A percentile compares a stretch with the other conserved stretches of the same genome.
phyloP scores from a whole-genome alignment of 164 flowering plant genomes.

The Liquidambar formosana region DNA sequence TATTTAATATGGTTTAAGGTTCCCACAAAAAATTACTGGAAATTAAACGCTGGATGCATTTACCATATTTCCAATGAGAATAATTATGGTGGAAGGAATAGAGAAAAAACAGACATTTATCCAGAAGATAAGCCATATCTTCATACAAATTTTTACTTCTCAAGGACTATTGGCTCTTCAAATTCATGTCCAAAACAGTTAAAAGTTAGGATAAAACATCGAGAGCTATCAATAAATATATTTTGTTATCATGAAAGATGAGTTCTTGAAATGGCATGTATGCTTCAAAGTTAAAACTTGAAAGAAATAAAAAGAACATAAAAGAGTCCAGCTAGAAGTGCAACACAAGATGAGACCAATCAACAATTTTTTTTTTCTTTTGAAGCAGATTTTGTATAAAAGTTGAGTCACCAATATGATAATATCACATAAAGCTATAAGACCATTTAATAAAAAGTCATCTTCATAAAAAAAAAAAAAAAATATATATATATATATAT shows the following conservation, averaged over 20 bases:
- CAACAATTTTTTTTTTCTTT: background rate
- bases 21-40: too few species aligned
- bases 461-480: too few species aligned
- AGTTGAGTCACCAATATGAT: background rate
- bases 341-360: background rate
- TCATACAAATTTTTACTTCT: background rate
- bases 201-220: background rate
- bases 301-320: too few species aligned
- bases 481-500: too few species aligned
- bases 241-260: background rate
- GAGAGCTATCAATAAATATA: background rate
- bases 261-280: background rate
- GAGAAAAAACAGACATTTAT: too few species aligned
- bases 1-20: too few species aligned
- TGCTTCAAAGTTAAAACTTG: background rate
- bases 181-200: background rate
- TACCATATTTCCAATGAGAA: too few species aligned
- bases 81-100: too few species aligned
- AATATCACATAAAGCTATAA: background rate
- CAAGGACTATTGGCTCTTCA: background rate
- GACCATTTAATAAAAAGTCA: background rate
- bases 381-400: background rate
- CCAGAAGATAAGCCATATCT: too few species aligned
- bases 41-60: too few species aligned
- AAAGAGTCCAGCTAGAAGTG: too few species aligned